Percentiles rank a stretch among this genome's conserved stretches.
These are phyloP conservation scores for Scolecobasidium constrictum DNA, from an alignment of 2,329 filamentous ascomycete species.

Conservation along the genomic window DNA sequence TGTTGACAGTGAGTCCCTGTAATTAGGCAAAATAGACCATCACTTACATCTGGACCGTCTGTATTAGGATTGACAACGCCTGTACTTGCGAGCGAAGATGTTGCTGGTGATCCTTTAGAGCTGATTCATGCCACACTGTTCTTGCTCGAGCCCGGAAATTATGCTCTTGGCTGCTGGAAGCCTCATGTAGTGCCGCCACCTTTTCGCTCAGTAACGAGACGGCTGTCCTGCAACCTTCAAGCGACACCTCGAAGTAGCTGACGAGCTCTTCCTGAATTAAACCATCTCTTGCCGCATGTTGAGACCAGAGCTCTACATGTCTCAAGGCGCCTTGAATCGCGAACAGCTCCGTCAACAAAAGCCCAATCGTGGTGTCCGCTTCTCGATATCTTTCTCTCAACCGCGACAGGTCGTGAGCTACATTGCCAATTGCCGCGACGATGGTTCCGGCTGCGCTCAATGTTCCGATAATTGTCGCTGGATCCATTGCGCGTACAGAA, in stretches of 20 bases:
- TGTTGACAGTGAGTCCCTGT: conserved; percentile 11
- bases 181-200: conserved; percentile 12
- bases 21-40: neutral
- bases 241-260: conserved; percentile 12
- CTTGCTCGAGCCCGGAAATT: neutral
- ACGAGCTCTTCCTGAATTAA: conserved; percentile 9
- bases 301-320: conserved; percentile 26
- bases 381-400: conserved; percentile 24
- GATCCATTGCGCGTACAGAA: conserved; percentile 27
- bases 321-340: conserved; percentile 26
- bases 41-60: conserved; percentile 27
- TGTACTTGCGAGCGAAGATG: conserved; percentile 25
- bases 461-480: conserved; percentile 23
- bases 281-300: conserved; percentile 11
- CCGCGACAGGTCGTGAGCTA: conserved; percentile 20
- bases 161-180: conserved; percentile 3
- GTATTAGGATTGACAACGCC: conserved; percentile 26
- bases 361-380: conserved; percentile 27
- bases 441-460: conserved; percentile 24
- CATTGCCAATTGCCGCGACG: conserved; percentile 22
- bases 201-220: conserved; percentile 18
- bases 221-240: conserved; percentile 13
- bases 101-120: conserved; percentile 25
- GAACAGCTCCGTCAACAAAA: conserved; percentile 24
- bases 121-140: conserved; percentile 25